Evolutionary conservation across 176 grass and related monocot genomes (phyloP).

Genomic region (Oryza punctata): DNA sequence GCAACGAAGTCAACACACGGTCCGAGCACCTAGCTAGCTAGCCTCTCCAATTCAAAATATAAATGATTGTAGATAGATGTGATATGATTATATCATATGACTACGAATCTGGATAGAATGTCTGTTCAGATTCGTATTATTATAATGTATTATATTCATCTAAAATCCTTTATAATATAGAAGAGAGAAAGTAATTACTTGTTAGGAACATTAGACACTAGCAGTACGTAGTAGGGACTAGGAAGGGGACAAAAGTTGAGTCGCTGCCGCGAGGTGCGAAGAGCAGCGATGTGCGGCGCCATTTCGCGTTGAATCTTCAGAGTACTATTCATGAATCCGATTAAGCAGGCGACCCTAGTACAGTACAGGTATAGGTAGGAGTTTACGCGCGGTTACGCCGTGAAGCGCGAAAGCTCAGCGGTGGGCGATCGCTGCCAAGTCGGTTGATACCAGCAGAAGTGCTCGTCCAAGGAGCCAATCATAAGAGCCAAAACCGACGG

Average conservation of each 20-base stretch:
- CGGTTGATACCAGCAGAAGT: not conserved
- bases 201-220: too few species aligned
- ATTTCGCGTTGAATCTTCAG: not conserved
- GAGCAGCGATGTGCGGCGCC: not conserved
- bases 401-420: not conserved
- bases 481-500: not conserved
- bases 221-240: not conserved
- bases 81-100: too few species aligned
- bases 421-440: not conserved
- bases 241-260: not conserved
- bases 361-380: not conserved
- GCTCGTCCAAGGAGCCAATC: not conserved
- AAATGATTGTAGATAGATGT: too few species aligned
- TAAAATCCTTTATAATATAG: too few species aligned
- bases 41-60: too few species aligned
- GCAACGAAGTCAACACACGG: not conserved
- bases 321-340: not conserved
- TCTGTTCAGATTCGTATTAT: too few species aligned
- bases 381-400: not conserved
- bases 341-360: too few species aligned
- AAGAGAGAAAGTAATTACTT: too few species aligned
- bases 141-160: too few species aligned
- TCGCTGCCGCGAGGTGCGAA: not conserved
- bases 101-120: too few species aligned
- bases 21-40: not conserved